Evolutionary conservation across 2,329 filamentous ascomycete species (phyloP), one percentile per base, ranked within the genome.

Genomic region (Cladosporium sp.): DNA sequence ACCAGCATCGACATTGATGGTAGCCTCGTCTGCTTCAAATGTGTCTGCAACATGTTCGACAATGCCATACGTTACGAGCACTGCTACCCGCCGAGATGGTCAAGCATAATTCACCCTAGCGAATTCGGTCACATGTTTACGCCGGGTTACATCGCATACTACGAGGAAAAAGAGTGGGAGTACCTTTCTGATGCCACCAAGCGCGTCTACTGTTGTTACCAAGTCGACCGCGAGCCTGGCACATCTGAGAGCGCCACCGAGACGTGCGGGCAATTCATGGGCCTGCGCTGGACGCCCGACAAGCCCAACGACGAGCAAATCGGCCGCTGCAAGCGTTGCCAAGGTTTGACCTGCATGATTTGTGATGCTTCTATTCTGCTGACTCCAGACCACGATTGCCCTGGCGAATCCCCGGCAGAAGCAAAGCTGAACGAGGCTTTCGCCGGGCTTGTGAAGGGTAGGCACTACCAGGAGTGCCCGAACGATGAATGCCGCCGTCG

Each of bases 391-490:
- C 45, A 48, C 29, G 19, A 32, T n/a, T 48, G 45, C 5, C 16
- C 36, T 7, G 36, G 45, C 13, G 40, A 25, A 16, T 39, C 45
- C 13, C 25, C 9, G 7, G 19, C 36, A 15, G 30, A 48, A 18
- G 27, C 39, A 16, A 32, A 40, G 18, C 45, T 27, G 3, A 27
- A 35, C 7, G 22, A 48, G 32, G 46, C 54, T 8, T 54, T 55
- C 38, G 29, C 9, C 7, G 52, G 52, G 4, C 49, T 54, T 1
- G 35, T 43, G 41, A 43, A 38, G n/a, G 54, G 51, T 27, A 42
- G 39, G n/a, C 38, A 52, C 33, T 54, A 29, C 20, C 54, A 55
- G 40, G 12, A 40, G 38, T 55, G 54, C 25, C 49, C 51, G 3
- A 49, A 43, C 22, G 29, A 18, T n/a, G 20, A 29, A 8, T 54